Base-by-base conservation (phyloP, 805 yeast genomes). In the Candida schatavii region DNA sequence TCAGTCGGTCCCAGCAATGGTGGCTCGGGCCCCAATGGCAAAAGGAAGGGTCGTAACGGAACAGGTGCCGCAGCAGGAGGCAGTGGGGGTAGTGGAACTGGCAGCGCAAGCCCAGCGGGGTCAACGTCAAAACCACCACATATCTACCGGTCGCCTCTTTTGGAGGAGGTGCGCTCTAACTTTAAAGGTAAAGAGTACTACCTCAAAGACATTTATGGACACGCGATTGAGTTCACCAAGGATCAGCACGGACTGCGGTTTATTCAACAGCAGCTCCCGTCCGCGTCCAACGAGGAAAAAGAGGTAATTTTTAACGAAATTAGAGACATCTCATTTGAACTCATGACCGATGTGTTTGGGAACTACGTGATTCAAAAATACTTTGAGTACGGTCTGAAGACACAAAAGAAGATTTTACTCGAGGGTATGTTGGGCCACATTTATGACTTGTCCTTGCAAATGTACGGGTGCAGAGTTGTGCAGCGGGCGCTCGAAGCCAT, bases 241-340 rank as follows among this genome's bases (percentile, higher is more conserved):
- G 99, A 93, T 65, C 99, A 93, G 65, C 95, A 89, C 60, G 99
- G 99, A 3, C 90, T 98, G 3, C 75, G 99, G 49, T 93, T 91
- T 55, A 91, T 93, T 48, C 99, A 93, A 66, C 96, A 90, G 54
- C 84, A 85, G 55, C 70, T 91, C 36, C 84, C 81, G 11, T 62
- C 61, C 5, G 82, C 95, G 0, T 52, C 62, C 7, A 83, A 78
- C 18, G 91, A 88, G 54, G 81, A 74, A 41, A 85, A 83, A 53
- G 95, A 85, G 54, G 80, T 77, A 14, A 78, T 93, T 15, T 90
- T 91, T 67, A 82, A 82, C 48, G 97, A 90, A 63, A 81, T 93
- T 28, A 70, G 89, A 54, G 83, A 80, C 19, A 77, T 80, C 47
- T 77, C 90, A 3, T 72, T 83, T 42, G 89, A 84, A 42, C 70